Percentiles rank a stretch among this genome's conserved stretches.
phyloP scores from a whole-genome alignment of 768 basidiomycete genomes.

The Termitomyces sp. region DNA sequence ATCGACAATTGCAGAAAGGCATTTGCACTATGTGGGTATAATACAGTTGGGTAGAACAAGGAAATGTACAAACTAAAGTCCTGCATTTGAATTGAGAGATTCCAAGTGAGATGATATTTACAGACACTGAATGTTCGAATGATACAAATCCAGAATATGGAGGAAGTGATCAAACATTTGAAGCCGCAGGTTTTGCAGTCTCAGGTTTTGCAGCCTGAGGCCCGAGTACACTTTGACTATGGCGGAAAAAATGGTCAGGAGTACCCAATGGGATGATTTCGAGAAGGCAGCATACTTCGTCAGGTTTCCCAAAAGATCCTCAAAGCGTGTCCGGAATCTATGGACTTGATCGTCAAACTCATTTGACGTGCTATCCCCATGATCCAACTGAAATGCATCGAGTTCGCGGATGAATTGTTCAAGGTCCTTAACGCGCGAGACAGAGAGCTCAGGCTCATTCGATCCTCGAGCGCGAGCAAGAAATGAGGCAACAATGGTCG shows the following conservation, averaged over 20 bases:
- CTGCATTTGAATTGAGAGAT: no score
- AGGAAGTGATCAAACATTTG: not conserved
- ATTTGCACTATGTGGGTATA: no score
- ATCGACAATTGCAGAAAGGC: no score
- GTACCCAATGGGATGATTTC: not conserved
- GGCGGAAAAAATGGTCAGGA: not conserved
- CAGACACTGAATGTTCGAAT: no score
- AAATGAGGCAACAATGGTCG: conserved; percentile 69
- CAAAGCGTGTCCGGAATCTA: conserved; percentile 37
- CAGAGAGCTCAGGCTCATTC: conserved; percentile 65
- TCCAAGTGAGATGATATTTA: no score
- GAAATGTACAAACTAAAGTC: no score
- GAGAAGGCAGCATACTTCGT: conserved; percentile 4
- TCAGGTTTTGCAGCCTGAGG: not conserved
- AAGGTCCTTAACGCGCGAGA: conserved; percentile 53
- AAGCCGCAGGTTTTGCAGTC: not conserved
- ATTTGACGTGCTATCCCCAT: conserved; percentile 36
- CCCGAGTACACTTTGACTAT: not conserved
- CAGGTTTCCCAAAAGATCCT: conserved; percentile 43
- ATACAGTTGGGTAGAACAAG: no score
- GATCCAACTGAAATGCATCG: conserved; percentile 55
- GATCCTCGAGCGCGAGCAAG: conserved; percentile 69
- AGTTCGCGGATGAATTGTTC: conserved; percentile 66
- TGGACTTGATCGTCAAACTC: conserved; percentile 35
- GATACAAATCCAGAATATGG: not conserved